Conservation (phyloP, 2,329 filamentous ascomycete species). For the Atkinsonella hypoxylon region DNA sequence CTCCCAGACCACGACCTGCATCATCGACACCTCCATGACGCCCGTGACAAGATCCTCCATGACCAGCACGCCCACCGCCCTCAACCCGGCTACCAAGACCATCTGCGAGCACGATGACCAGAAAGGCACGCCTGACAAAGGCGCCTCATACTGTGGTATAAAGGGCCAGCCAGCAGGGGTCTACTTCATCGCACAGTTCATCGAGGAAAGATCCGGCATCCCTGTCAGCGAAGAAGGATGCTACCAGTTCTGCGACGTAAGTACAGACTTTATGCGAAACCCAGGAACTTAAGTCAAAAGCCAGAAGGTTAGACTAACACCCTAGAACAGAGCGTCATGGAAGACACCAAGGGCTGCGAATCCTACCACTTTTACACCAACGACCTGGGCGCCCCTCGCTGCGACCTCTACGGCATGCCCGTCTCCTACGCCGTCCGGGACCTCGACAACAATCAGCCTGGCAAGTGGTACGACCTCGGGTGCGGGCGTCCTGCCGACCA, state of each 20-base stretch:
- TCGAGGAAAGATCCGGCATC: slow-evolving; percentile 20
- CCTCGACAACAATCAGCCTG: slow-evolving; percentile 17
- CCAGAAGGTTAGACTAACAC: not conserved
- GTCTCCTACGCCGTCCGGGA: slow-evolving; percentile 18
- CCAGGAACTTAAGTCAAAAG: not conserved
- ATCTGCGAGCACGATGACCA: slow-evolving; percentile 17
- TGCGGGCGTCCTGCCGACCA: slow-evolving; percentile 22
- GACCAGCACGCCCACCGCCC: slow-evolving; percentile 14
- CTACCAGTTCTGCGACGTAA: slow-evolving; percentile 29
- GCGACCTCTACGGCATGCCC: slow-evolving; percentile 23
- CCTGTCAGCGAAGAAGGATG: slow-evolving; percentile 27
- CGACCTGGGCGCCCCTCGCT: slow-evolving; percentile 19
- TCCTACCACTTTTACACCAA: slow-evolving; percentile 24
- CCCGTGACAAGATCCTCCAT: slow-evolving; percentile 18
- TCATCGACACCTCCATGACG: slow-evolving; percentile 23
- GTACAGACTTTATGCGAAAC: slow-evolving; percentile 1
- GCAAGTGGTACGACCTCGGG: slow-evolving; percentile 24
- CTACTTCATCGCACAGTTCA: slow-evolving; percentile 27
- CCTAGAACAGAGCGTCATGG: slow-evolving; percentile 17
- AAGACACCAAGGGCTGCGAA: slow-evolving; percentile 20
- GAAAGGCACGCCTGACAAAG: slow-evolving; percentile 19
- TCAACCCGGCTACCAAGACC: slow-evolving; percentile 18
- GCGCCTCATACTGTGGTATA: slow-evolving; percentile 25
- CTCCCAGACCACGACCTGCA: slow-evolving; percentile 6
- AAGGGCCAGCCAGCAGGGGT: slow-evolving; percentile 22